Base-by-base conservation (phyloP, 2,329 filamentous ascomycete genomes). In the Penicillium thymicola region DNA sequence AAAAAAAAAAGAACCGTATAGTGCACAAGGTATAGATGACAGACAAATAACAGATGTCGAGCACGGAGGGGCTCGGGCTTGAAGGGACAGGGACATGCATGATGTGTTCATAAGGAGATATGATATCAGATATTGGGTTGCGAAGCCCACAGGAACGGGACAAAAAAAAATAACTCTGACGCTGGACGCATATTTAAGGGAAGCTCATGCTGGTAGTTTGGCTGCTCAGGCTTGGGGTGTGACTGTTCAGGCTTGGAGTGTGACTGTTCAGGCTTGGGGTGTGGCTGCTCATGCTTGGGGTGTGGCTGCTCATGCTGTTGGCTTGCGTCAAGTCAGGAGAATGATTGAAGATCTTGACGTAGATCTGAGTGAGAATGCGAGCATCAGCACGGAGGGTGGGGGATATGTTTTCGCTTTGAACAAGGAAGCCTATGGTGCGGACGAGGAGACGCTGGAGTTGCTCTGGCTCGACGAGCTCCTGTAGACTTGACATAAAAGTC, bases 341-440 rank as follows among this genome's bases (percentile, higher is more conserved):
- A 10, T 63, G 57, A 11, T 82, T 77, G 51, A 78, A 78, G 16
- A 78, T 73, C 55, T 73, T 75, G 13, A 68, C 62, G 30, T 78
- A 75, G 49, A 82, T 80, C 50, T 81, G 77, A 41, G 78, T 75
- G 14, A 97, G 80, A 57, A 97, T 94, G 50, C 83, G 82, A 69
- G 88, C 84, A 71, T 97, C 92, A 45, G 84, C 84, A 46, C 78
- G 75, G 7, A 97, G 82, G 8, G 90, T 88, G 46, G 90, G 91
- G 0, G 89, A 89, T 25, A 89, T 88, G 8, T 87, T 83, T 32
- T 85, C 81, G 30, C 89, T 86, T 55, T 88, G 79, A 44, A 82
- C 76, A 50, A 97, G 81, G 70, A 97, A 93, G 2, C 75, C 73
- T 60, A 96, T 91, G 0, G 93, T 97, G 59, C 85, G 86, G 40